phyloP scores from a whole-genome alignment of 768 basidiomycete genomes.

The Inosperma sp. region DNA sequence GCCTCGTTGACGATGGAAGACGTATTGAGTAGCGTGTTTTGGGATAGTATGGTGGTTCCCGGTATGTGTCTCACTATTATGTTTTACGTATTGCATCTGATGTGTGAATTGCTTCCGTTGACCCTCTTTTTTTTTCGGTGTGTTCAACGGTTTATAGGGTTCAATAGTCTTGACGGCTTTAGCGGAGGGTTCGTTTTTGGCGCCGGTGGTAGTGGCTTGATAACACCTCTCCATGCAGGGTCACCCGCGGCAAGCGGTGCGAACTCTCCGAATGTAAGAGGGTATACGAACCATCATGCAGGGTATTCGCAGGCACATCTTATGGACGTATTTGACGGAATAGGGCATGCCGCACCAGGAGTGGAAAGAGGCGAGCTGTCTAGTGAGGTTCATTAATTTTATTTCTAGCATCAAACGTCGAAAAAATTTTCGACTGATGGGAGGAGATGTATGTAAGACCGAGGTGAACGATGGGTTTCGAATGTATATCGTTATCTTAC shows the following conservation, averaged over 20 bases:
- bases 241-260: conserved; percentile 58
- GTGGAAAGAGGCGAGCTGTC: too few species aligned
- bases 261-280: conserved; percentile 36
- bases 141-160: conserved; percentile 43
- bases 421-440: too few species aligned
- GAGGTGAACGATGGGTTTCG: too few species aligned
- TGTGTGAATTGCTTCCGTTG: neutral
- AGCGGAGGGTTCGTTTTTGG: conserved; percentile 86
- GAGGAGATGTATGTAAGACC: too few species aligned
- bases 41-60: conserved; percentile 85
- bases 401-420: too few species aligned
- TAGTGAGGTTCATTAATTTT: too few species aligned
- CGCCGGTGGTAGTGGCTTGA: conserved; percentile 75
- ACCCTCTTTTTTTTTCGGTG: neutral
- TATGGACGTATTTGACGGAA: too few species aligned
- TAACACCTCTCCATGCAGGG: conserved; percentile 63
- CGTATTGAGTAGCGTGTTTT: conserved; percentile 73
- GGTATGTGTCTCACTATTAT: conserved; percentile 43
- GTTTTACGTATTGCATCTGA: too few species aligned
- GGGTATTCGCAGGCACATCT: too few species aligned
- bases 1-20: conserved; percentile 74
- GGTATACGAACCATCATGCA: conserved; percentile 7
- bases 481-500: too few species aligned
- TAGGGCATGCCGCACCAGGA: too few species aligned
- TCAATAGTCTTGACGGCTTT: conserved; percentile 76